phyloP scores from a whole-genome alignment of 164 flowering plant genomes.

The Vitis cinerea region DNA sequence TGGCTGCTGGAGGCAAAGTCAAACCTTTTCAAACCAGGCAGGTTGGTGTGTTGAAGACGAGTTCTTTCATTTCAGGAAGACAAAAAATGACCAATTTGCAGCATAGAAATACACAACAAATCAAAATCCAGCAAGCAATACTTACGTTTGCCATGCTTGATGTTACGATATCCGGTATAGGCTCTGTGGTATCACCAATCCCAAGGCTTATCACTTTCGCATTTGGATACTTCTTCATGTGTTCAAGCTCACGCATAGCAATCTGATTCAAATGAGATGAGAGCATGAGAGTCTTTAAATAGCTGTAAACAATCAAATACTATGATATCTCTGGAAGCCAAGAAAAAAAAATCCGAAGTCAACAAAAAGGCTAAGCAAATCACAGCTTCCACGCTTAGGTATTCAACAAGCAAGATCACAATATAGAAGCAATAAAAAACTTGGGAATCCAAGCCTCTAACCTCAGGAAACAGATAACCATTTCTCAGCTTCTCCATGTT shows the following conservation, averaged over 20 bases:
- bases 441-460: not conserved
- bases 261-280: constrained; percentile 17
- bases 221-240: constrained; percentile 26
- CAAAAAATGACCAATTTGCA: not conserved
- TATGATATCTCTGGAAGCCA: not conserved
- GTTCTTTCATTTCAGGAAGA: too few relatives aligned
- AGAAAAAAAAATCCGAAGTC: not conserved
- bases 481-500: constrained; percentile 29
- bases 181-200: constrained; percentile 37
- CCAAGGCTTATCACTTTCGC: constrained; percentile 34
- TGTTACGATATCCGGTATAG: constrained; percentile 25
- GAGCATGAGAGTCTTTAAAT: not conserved
- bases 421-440: too few relatives aligned
- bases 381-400: too few relatives aligned
- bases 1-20: too few relatives aligned
- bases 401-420: too few relatives aligned
- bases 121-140: not conserved
- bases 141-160: constrained; percentile 29
- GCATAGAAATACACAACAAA: not conserved
- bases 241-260: constrained; percentile 19
- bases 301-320: not conserved
- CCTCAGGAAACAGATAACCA: constrained; percentile 38
- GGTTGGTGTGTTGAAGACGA: too few relatives aligned
- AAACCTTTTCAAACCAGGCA: too few relatives aligned
- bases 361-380: not conserved